Base-by-base conservation (phyloP, 306 rosid genomes). In the Cotoneaster glaucophyllus region DNA sequence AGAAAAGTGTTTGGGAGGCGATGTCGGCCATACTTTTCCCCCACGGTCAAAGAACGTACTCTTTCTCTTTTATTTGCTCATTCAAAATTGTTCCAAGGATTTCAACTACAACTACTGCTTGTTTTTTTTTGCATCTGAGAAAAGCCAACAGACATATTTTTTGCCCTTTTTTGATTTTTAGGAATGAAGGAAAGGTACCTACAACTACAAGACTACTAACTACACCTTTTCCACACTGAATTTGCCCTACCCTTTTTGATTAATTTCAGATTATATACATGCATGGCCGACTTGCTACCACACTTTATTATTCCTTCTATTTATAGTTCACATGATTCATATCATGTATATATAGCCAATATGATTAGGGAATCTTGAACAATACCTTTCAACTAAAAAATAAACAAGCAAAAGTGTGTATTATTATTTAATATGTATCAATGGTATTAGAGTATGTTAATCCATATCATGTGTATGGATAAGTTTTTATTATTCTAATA, bases 11-110 rank as follows among this genome's bases (percentile, higher is more conserved):
- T 48, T 17, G 28, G 67, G 45, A 67, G 78, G 67, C 29, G 24
- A 78, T 83, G 93, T 88, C 90, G 90, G 90, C 82, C 89, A 86
- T 77, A 39, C 54, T 17, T 61, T 82, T 78, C 76, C 65, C 78
- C 75, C 77, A 28, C 53, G 70, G 90, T 86, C 88, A 84, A 86
- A 78, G n/a, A 25, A 26, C 56, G 15, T 64, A 41, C 28, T 11
- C 77, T 26, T 56, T 24, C 44, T 56, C 12, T 21, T 8, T 21
- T 8, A 4, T 21, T 18, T n/a, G 59, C 26, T 74, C 32, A 75
- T 84, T 88, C 85, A 82, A 86, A 78, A 11, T 13, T 61, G 83
- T 72, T 71, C 22, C 34, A 69, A 11, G 44, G 31, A 73, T 79
- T 82, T 71, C 82, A 77, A 57, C 77, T 70, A 41, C 48, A 12